These are phyloP conservation scores for Ascochyta viciae-villosae DNA, from an alignment of 2,329 filamentous ascomycete species.

Conservation along the genomic window DNA sequence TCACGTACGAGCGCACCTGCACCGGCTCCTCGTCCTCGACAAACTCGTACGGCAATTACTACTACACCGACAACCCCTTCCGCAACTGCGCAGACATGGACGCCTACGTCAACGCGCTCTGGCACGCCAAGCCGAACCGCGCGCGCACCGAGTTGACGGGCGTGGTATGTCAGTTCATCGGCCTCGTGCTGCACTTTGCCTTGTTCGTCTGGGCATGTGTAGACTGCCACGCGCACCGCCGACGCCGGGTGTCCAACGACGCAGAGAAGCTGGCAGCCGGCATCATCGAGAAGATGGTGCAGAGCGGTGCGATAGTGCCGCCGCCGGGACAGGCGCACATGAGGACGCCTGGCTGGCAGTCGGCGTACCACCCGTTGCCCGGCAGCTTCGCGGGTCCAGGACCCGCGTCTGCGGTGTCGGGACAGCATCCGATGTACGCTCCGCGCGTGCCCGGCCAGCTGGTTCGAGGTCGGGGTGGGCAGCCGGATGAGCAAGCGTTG, in stretches of 20 bases:
- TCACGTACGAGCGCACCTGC: conserved; percentile 25
- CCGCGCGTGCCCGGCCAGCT: neutral
- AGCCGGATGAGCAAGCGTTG: neutral
- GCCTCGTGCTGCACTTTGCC: conserved; percentile 40
- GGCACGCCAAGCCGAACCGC: conserved; percentile 31
- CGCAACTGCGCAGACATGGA: conserved; percentile 38
- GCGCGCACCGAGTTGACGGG: conserved; percentile 30
- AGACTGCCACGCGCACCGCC: conserved; percentile 38
- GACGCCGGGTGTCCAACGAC: conserved; percentile 33
- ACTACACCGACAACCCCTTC: conserved; percentile 17
- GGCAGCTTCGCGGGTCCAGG: neutral
- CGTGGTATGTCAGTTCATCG: conserved; percentile 41
- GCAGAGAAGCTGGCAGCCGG: conserved; percentile 43
- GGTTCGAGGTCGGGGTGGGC: neutral
- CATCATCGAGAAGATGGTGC: conserved; percentile 46
- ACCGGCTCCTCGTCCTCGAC: conserved; percentile 1
- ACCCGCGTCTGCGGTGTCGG: neutral
- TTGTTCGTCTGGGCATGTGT: conserved; percentile 51
- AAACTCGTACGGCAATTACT: neutral
- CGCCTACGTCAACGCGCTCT: conserved; percentile 41
- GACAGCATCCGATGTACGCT: neutral
- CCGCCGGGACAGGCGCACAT: conserved; percentile 26
- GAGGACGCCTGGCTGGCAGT: neutral
- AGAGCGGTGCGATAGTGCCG: conserved; percentile 38
- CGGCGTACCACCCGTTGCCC: conserved; percentile 1